Percentiles rank a stretch among this genome's conserved stretches.
phyloP scores from a whole-genome alignment of 2,329 filamentous ascomycete genomes.

The Pestalotiopsis sp. region DNA sequence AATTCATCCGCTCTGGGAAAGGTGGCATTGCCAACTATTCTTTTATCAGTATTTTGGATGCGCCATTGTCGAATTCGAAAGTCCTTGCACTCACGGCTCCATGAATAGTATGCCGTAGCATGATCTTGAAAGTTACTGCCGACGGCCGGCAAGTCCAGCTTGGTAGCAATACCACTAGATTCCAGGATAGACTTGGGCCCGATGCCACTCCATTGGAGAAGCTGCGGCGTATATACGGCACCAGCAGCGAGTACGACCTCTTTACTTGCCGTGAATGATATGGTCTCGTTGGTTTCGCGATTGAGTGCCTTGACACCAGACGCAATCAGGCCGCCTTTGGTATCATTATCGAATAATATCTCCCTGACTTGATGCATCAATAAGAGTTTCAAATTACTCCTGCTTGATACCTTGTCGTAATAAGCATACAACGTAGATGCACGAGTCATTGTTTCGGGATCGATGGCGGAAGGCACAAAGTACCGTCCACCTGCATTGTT shows the following conservation, averaged over 20 bases:
- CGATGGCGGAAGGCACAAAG: background rate
- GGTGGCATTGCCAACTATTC: background rate
- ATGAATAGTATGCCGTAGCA: constrained; percentile 14
- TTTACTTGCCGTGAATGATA: constrained; percentile 16
- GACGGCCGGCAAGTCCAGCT: constrained; percentile 17
- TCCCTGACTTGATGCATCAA: background rate
- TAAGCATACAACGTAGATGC: constrained; percentile 5
- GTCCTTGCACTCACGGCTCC: constrained; percentile 3
- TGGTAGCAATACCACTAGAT: constrained; percentile 5
- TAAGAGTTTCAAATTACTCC: constrained; percentile 1
- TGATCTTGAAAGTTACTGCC: constrained; percentile 26
- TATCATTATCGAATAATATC: background rate
- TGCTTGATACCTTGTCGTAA: constrained; percentile 4
- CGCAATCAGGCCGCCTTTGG: background rate
- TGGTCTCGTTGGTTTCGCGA: constrained; percentile 7
- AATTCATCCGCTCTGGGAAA: constrained; percentile 10
- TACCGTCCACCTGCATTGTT: background rate
- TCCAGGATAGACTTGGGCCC: constrained; percentile 16
- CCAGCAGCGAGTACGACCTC: constrained; percentile 29
- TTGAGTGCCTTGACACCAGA: background rate
- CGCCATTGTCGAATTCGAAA: background rate
- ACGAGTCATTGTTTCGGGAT: background rate
- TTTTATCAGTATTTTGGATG: background rate
- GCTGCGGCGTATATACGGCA: constrained; percentile 27
- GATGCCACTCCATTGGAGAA: constrained; percentile 41